Evolutionary conservation across 1,284 basidiomycete species (phyloP).

Genomic region (Ceratobasidium sp.): DNA sequence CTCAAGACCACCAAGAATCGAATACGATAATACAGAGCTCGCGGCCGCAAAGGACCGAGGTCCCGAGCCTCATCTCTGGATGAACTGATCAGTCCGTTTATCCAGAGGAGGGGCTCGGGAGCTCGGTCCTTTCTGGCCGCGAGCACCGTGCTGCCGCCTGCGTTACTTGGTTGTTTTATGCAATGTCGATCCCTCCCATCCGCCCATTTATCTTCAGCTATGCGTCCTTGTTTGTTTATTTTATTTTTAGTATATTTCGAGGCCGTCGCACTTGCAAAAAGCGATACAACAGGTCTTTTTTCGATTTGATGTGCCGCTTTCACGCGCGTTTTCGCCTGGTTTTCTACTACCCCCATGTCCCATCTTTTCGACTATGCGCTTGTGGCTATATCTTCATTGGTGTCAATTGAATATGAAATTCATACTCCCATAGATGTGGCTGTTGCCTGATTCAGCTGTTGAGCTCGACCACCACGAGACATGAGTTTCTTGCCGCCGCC

Average conservation of each 20-base stretch:
- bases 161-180: conserved; percentile 7
- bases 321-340: conserved; percentile 29
- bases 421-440: neutral
- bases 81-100: neutral
- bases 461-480: neutral
- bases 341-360: conserved; percentile 5
- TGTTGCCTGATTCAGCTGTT: conserved; percentile 10
- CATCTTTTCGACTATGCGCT: neutral
- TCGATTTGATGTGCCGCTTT: conserved; percentile 25
- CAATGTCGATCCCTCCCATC: neutral
- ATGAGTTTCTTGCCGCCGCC: conserved; percentile 13
- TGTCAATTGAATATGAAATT: conserved; percentile 21
- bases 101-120: neutral
- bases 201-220: neutral
- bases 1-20: conserved; percentile 11
- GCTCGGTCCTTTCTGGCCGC: neutral
- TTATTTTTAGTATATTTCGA: conserved; percentile 21
- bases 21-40: neutral
- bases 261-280: conserved; percentile 22
- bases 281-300: conserved; percentile 13
- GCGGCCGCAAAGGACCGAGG: neutral
- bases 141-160: neutral
- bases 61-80: neutral
- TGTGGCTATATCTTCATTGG: neutral
- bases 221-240: neutral